phyloP scores from a whole-genome alignment of 2,329 filamentous ascomycete genomes.

The Albophoma yamanashiensis region DNA sequence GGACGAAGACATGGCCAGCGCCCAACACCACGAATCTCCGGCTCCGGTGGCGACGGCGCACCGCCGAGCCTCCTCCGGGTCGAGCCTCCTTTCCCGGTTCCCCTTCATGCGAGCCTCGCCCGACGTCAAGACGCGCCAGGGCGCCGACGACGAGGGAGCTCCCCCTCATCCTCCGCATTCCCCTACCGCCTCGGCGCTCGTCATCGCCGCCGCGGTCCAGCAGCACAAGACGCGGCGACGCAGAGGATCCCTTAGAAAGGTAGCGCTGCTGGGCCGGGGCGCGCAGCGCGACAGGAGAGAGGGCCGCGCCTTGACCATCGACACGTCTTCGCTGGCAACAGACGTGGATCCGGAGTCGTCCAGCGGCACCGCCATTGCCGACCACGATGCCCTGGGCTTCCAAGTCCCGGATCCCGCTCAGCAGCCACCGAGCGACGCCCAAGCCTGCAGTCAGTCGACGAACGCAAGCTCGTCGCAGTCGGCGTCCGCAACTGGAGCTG shows the following conservation, averaged over 20 bases:
- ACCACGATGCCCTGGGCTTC: conserved; percentile 30
- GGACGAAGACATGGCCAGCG: conserved; percentile 1
- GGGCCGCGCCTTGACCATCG: conserved; percentile 31
- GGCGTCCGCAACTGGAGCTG: conserved; percentile 7
- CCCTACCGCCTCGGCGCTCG: conserved; percentile 9
- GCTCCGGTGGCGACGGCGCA: conserved; percentile 9
- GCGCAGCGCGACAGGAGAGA: conserved; percentile 50
- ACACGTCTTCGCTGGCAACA: conserved; percentile 23
- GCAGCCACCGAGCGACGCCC: conserved; percentile 35
- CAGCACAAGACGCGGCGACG: conserved; percentile 52
- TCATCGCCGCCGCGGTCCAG: conserved; percentile 21
- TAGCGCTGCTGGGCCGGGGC: conserved; percentile 69
- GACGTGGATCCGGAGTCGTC: conserved; percentile 11
- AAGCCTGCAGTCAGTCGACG: conserved; percentile 22
- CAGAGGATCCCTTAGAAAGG: conserved; percentile 79
- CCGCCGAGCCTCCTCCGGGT: conserved; percentile 43
- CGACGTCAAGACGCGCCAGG: conserved; percentile 16
- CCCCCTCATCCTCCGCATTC: neutral
- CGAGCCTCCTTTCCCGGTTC: conserved; percentile 57
- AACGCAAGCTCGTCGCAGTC: conserved; percentile 8
- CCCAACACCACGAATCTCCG: conserved; percentile 3
- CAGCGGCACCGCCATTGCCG: conserved; percentile 8
- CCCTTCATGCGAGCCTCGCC: conserved; percentile 49
- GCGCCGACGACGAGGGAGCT: conserved; percentile 21
- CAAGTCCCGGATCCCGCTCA: conserved; percentile 36